Evolutionary conservation across 2,329 filamentous ascomycete species (phyloP), one percentile per base, ranked within the genome.

Genomic region (Nothopassalora personata): DNA sequence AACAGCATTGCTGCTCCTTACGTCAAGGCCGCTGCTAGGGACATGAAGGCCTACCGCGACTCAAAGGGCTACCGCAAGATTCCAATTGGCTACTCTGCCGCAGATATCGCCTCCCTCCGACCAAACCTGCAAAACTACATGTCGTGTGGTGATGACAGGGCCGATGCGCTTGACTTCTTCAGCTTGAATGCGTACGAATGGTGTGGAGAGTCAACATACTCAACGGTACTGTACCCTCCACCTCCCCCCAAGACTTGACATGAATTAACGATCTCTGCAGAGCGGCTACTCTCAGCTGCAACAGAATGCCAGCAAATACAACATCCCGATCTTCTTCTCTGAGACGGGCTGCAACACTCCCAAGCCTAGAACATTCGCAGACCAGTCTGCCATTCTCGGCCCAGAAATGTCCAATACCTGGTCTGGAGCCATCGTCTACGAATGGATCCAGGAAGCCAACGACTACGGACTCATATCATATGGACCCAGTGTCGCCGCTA

Each of bases 391-490:
- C 53, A 90, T 96, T 66, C 88, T 94, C 67, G 87, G 89, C 47
- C 66, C 80, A 0, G 75, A 89, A 2, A 96, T 96, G 91, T 76
- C 81, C 5, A 78, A 80, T 75, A 85, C 79, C 30, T 87, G 83
- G 68, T 91, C 88, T 54, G 91, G 91, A 56, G 81, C 89, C 55
- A 91, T 96, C 63, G 81, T 95, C 65, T 95, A 96, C 75, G 90
- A 96, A 72, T 96, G 91, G 91, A 90, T 95, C 63, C 78, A 93
- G 61, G 91, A 95, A 74, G 79, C 82, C 53, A 95, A 96, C 74
- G 75, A 90, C 68, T 96, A 95, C 73, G 91, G 91, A 43, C 79
- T 96, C 36, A 68, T 95, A 67, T 86, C 81, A 19, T 96, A 96
- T 71, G 89, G 88, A 0, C 76, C 82, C 3, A 74, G 78, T n/a